These are phyloP conservation scores for Corinectria fuckeliana DNA, from an alignment of 2,329 filamentous ascomycete genomes.

Conservation along the genomic window DNA sequence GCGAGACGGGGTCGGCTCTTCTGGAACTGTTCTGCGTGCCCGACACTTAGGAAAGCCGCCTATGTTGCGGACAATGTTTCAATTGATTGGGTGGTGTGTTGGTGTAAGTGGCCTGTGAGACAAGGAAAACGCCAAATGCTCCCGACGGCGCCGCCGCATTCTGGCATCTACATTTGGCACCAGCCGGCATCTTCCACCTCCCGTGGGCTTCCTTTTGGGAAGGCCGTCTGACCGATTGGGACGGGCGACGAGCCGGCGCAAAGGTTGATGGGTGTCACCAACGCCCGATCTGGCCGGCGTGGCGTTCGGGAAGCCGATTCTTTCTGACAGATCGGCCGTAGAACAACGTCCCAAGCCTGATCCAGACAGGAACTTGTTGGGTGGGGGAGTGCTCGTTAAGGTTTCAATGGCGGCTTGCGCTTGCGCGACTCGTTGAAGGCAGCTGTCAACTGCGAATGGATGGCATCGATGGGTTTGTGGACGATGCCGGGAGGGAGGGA, in stretches of 20 bases:
- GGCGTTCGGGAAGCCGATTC: neutral
- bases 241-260: neutral
- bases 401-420: neutral
- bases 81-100: slow-evolving; percentile 5
- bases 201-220: neutral
- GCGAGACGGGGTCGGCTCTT: neutral
- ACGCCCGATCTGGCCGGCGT: neutral
- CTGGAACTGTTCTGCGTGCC: neutral
- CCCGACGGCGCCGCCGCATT: neutral
- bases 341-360: neutral
- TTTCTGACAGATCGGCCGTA: neutral
- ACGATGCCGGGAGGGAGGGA: no score
- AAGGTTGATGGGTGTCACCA: neutral
- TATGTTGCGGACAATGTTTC: slow-evolving; percentile 1
- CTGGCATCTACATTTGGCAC: neutral
- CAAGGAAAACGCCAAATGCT: neutral
- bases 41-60: neutral
- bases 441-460: neutral
- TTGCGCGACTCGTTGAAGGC: slow-evolving; percentile 1
- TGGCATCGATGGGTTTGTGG: neutral
- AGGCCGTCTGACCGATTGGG: neutral
- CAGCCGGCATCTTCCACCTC: neutral
- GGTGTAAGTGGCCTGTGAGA: slow-evolving; percentile 2
- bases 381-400: slow-evolving; percentile 4
- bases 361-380: slow-evolving; percentile 7